A percentile compares a stretch with the other conserved stretches of the same genome.
phyloP scores from a whole-genome alignment of 345 rosid species.

The Durio zibethinus region DNA sequence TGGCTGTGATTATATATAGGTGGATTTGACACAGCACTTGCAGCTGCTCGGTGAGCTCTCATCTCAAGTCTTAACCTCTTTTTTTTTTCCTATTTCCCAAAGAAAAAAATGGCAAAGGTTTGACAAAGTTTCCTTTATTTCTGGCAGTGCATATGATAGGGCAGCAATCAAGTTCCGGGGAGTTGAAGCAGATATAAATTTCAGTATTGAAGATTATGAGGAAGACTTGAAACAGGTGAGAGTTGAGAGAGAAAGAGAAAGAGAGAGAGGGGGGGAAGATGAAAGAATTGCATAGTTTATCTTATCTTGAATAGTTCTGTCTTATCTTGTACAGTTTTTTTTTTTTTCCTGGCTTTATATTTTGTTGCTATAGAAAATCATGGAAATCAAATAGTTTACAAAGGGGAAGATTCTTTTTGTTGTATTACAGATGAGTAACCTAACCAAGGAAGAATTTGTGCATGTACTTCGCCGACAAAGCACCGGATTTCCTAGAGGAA shows the following conservation, averaged over 20 bases:
- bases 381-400: conserved; percentile 14
- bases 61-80: not conserved
- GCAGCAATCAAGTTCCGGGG: conserved; percentile 98
- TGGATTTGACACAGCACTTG: conserved; percentile 99
- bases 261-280: not conserved
- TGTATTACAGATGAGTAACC: conserved; percentile 65
- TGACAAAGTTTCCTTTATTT: not conserved
- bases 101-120: not conserved
- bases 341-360: not conserved
- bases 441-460: conserved; percentile 91
- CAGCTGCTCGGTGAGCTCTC: conserved; percentile 93
- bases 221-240: conserved; percentile 89
- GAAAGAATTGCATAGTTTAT: conserved; percentile 7
- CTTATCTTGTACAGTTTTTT: conserved; percentile 35
- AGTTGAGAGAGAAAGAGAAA: conserved; percentile 8
- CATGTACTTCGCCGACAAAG: conserved; percentile 95
- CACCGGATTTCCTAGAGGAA: conserved; percentile 93
- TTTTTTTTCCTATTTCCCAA: not conserved
- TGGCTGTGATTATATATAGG: conserved; percentile 39
- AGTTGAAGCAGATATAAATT: conserved; percentile 90
- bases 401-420: conserved; percentile 14
- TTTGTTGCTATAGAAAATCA: conserved; percentile 12
- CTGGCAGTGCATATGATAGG: conserved; percentile 87
- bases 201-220: conserved; percentile 73
- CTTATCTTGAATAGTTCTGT: conserved; percentile 37